Percentiles rank a stretch among this genome's conserved stretches.
phyloP scores from a whole-genome alignment of 257 asterid species.

The Plantago elongata region DNA sequence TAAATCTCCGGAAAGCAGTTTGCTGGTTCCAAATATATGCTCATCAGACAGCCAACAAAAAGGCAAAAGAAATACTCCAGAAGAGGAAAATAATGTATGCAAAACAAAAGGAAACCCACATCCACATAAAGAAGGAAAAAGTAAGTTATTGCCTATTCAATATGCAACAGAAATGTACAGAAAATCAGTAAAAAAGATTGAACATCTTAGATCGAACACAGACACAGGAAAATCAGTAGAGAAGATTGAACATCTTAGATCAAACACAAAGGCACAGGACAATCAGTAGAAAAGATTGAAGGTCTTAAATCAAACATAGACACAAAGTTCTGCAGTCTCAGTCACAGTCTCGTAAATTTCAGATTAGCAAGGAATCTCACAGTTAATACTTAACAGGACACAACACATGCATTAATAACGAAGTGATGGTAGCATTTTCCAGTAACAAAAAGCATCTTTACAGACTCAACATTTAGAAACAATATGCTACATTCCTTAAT shows the following conservation, averaged over 20 bases:
- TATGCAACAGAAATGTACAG: neutral
- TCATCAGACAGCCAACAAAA: neutral
- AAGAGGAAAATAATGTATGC: neutral
- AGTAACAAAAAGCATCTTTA: neutral
- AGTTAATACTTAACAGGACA: neutral
- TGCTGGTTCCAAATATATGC: no score
- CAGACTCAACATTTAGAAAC: slow-evolving; percentile 13
- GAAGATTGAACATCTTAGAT: neutral
- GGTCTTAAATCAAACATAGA: neutral
- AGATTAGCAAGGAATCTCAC: slow-evolving; percentile 8
- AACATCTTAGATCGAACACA: neutral
- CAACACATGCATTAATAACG: slow-evolving; percentile 6
- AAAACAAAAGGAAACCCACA: neutral
- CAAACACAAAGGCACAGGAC: neutral
- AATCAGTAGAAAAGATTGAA: neutral
- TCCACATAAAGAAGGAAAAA: neutral
- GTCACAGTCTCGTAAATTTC: neutral
- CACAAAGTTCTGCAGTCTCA: neutral
- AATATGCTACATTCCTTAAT: slow-evolving; percentile 4
- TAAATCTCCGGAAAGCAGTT: neutral
- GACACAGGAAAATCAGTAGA: no score
- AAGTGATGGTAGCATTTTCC: slow-evolving; percentile 2
- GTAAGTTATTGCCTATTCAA: neutral
- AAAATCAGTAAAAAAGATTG: neutral
- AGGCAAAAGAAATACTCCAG: neutral